Evolutionary conservation across 1,139 yeast species (phyloP), one percentile per base, ranked within the genome.

Genomic region (Oligophagozyma castellii): DNA sequence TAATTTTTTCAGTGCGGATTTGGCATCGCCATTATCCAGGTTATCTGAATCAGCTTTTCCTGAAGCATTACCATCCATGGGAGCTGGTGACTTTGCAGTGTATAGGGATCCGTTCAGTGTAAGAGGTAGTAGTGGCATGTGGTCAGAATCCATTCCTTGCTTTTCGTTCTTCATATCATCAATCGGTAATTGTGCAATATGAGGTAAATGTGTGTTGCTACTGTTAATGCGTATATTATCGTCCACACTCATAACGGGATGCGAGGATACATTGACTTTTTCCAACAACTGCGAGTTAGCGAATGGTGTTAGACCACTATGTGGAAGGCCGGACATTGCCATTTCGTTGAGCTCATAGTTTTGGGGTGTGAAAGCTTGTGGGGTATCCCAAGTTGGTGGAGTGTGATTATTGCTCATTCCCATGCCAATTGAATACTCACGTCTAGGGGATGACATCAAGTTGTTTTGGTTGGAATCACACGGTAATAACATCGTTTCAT

Each of bases 1-100:
- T 24, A 16, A 19, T 16, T 24, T 24, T 24, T 16, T 24, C 27
- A 5, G 13, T 4, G 12, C 20, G 7, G 20, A 18, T 18, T 18
- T 18, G 10, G 20, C 20, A 18, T 18, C 20, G 20, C 10, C 20
- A 7, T 7, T 7, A 18, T 18, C 20, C 20, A 7, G 20, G 10
- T 10, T 18, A 7, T 18, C 8, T 18, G 20, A 18, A 18, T 18
- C 20, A 18, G 7, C 10, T 10, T 7, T 7, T 18, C 8, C 20
- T 10, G 10, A 7, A 7, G 10, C 10, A 10, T 18, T 18, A 18
- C 20, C 20, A n/a, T n/a, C n/a, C n/a, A n/a, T n/a, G n/a, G n/a
- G n/a, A 18, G 20, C 20, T 10, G 20, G 20, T 18, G 20, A 18
- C 10, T 18, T 18, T 18, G 20, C 7, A 18, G 7, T 7, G 8